Percentiles rank a stretch among this genome's conserved stretches.
Evolutionary conservation across 2,329 filamentous ascomycete species (phyloP).

Genomic region (Camillea tinctor): DNA sequence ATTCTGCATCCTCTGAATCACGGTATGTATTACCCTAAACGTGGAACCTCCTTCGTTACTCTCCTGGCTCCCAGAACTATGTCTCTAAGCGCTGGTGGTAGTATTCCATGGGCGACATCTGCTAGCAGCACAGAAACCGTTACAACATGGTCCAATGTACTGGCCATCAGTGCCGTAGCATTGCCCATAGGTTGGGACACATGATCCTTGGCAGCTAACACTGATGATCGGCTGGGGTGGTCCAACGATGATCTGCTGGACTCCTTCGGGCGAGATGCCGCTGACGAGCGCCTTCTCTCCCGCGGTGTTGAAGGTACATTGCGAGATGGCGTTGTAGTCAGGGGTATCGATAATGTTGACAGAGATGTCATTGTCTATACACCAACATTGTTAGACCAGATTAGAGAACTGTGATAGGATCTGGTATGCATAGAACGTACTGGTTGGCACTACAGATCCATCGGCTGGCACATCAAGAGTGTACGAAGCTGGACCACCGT

Average conservation of each 20-base stretch:
- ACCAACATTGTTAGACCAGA: neutral
- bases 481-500: slow-evolving; percentile 42
- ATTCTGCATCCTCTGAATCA: no score
- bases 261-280: slow-evolving; percentile 30
- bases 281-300: slow-evolving; percentile 32
- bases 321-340: slow-evolving; percentile 41
- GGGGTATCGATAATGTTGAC: slow-evolving; percentile 42
- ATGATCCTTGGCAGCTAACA: slow-evolving; percentile 43
- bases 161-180: slow-evolving; percentile 38
- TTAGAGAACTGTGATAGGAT: neutral
- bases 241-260: slow-evolving; percentile 42
- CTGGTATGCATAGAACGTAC: slow-evolving; percentile 24
- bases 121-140: slow-evolving; percentile 42
- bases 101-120: slow-evolving; percentile 39
- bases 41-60: neutral
- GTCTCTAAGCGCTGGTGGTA: neutral
- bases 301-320: slow-evolving; percentile 45
- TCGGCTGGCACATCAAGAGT: slow-evolving; percentile 42
- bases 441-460: slow-evolving; percentile 37
- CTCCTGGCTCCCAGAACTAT: neutral
- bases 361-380: slow-evolving; percentile 38
- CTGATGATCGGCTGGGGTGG: slow-evolving; percentile 43
- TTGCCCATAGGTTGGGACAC: slow-evolving; percentile 39
- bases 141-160: slow-evolving; percentile 41
- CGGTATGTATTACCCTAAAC: neutral